Evolutionary conservation across 2,329 filamentous ascomycete genomes (phyloP), one percentile per base, ranked within the genome.

Genomic region (Stemphylium vesicarium): DNA sequence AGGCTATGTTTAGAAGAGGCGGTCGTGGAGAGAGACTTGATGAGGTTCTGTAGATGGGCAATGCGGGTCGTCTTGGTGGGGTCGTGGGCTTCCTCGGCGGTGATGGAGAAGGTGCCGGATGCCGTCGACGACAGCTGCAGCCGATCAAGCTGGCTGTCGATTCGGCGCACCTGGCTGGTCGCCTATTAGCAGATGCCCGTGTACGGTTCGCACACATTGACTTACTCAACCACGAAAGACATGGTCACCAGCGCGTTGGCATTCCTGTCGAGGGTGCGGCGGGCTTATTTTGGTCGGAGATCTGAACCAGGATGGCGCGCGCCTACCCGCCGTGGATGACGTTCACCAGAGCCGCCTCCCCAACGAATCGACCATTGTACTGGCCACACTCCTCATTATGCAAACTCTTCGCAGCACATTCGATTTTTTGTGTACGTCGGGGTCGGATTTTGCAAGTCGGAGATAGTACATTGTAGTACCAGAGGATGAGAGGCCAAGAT

Each of bases 21-120:
- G 2, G 86, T 86, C 4, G 88, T 85, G 16, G 90, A 93, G 12
- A 96, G 77, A 2, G 85, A 80, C 73, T 88, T 88, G 66, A 91
- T 85, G 50, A 92, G 84, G 53, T 78, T 79, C 62, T 92, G 83
- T 35, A 96, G 78, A 48, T 87, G 81, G 3, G 69, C 59, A 47
- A 73, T 85, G 77, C 63, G 88, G 77, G 46, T 85, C 78, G 55
- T 66, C 60, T 58, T 82, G 76, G 61, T 69, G 44, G 66, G 63
- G 47, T 73, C 66, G 52, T 72, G 74, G 52, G 66, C 70, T 49
- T 72, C 71, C 58, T 73, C 72, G 39, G 62, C 62, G 57, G 63
- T 67, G 48, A 73, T 65, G 48, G 65, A 63, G 43, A 70, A 66
- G 57, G 57, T 65, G 65, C 73, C 53, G 33, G 42, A 67, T 36